Conservation (phyloP, 1,284 basidiomycete species). For the Cryptococcus jaspeensis region DNA sequence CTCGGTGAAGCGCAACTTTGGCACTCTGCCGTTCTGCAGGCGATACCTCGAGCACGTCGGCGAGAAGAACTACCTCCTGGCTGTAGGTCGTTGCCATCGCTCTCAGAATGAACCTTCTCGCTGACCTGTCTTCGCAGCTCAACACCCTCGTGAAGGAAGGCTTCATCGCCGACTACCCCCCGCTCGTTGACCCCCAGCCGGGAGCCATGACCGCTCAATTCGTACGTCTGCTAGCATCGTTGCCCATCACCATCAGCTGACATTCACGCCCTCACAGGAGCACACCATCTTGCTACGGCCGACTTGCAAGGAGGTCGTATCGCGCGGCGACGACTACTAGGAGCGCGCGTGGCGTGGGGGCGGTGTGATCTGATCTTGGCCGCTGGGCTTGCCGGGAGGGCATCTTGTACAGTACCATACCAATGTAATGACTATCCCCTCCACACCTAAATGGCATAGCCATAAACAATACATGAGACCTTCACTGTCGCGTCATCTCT, state of each 20-base stretch:
- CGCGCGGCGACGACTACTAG: constrained; percentile 87
- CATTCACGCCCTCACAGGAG: constrained; percentile 57
- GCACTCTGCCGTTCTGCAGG: constrained; percentile 92
- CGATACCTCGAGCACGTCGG: constrained; percentile 89
- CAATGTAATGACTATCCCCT: too few species aligned
- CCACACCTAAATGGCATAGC: too few species aligned
- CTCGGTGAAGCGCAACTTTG: constrained; percentile 90
- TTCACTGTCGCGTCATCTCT: too few species aligned
- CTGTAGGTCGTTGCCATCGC: constrained; percentile 60
- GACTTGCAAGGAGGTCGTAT: constrained; percentile 92
- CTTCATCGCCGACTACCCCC: constrained; percentile 92
- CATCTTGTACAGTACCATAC: too few species aligned
- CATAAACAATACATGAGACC: too few species aligned
- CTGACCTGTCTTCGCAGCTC: constrained; percentile 58
- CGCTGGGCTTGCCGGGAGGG: too few species aligned
- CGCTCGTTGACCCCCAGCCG: constrained; percentile 67
- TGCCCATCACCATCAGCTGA: constrained; percentile 5
- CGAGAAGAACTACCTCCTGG: constrained; percentile 93
- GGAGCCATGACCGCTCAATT: constrained; percentile 92
- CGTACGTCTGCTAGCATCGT: constrained; percentile 55
- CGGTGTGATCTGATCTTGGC: too few species aligned
- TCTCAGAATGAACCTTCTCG: not conserved
- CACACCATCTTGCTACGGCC: constrained; percentile 89
- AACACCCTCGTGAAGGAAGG: constrained; percentile 86
- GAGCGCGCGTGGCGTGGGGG: too few species aligned